Evolutionary conservation across 2,329 filamentous ascomycete genomes (phyloP).

Genomic region (Cladosporium colombiae): DNA sequence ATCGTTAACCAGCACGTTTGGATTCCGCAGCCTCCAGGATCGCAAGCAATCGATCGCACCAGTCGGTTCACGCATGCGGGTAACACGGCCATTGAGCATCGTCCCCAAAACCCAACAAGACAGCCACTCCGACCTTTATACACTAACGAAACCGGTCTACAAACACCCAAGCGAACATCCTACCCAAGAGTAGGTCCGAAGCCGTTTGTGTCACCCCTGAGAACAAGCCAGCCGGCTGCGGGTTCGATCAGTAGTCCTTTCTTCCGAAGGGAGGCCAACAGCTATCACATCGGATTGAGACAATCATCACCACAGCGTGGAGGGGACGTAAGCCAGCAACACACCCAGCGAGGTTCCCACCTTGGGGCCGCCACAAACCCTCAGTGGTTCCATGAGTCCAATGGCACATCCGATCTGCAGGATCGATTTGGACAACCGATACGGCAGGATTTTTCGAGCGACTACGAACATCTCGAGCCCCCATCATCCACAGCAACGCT

Average conservation of each 20-base stretch:
- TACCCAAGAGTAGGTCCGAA: background rate
- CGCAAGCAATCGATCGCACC: background rate
- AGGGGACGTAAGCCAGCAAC: background rate
- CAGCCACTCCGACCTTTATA: constrained; percentile 1
- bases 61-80: background rate
- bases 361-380: background rate
- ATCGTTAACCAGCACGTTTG: background rate
- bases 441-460: background rate
- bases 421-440: background rate
- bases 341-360: background rate
- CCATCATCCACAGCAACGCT: background rate
- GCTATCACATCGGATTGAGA: background rate
- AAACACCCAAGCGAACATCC: background rate
- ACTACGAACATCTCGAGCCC: background rate
- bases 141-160: background rate
- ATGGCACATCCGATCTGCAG: background rate
- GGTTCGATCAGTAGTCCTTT: constrained; percentile 44
- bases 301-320: background rate
- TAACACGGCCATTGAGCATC: background rate
- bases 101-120: background rate
- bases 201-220: constrained; percentile 23
- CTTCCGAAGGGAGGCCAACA: constrained; percentile 30
- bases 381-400: background rate
- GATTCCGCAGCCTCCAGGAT: background rate
- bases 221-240: background rate